phyloP scores from a whole-genome alignment of 2,329 filamentous ascomycete species.

The Ophiostoma tasmaniense region DNA sequence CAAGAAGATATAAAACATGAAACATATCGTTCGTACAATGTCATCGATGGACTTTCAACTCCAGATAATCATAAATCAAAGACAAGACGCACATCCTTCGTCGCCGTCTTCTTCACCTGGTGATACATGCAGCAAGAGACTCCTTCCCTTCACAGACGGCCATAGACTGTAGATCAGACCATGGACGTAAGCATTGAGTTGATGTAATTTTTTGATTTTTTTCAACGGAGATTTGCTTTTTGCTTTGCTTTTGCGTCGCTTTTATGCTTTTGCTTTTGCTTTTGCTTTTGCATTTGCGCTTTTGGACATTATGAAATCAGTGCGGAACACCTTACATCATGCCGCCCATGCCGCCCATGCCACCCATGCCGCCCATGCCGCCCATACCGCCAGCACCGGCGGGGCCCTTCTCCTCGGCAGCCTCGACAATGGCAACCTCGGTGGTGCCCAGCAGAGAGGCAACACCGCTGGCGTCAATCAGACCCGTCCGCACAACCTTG shows the following conservation, averaged over 20 bases:
- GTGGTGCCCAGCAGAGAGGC: constrained; percentile 95
- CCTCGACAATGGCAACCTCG: constrained; percentile 95
- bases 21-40: constrained; percentile 6
- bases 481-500: constrained; percentile 97
- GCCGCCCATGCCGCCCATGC: constrained; percentile 47
- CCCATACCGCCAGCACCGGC: constrained; percentile 45
- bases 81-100: not conserved
- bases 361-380: constrained; percentile 56
- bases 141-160: not conserved
- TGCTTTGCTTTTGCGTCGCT: not conserved
- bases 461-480: constrained; percentile 90
- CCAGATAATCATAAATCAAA: constrained; percentile 1
- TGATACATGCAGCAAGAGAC: not conserved
- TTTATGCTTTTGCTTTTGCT: not conserved
- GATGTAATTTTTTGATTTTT: constrained; percentile 2
- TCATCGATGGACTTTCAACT: constrained; percentile 1
- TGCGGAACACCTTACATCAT: constrained; percentile 45
- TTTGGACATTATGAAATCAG: constrained; percentile 22
- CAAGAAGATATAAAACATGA: constrained; percentile 6
- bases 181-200: not conserved
- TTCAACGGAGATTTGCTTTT: not conserved
- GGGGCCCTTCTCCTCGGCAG: constrained; percentile 80
- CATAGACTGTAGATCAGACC: not conserved
- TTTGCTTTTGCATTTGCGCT: constrained; percentile 8
- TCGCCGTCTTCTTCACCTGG: not conserved